Conservation (phyloP, 495 filamentous ascomycete species). For the Neurospora sp. region DNA sequence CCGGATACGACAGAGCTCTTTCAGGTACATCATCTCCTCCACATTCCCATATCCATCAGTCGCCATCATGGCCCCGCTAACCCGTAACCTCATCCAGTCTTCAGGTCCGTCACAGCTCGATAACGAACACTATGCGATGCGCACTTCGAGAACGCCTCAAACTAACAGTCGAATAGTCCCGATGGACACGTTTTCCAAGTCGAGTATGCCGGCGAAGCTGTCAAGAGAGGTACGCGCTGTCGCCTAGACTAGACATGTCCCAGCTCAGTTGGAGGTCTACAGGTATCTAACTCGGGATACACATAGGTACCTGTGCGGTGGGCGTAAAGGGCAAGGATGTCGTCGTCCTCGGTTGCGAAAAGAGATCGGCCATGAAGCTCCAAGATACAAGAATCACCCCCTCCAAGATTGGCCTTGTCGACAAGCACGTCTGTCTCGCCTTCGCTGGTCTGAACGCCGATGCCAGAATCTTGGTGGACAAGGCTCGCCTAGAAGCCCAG, state of each 20-base stretch:
- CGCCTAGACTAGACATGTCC: neutral
- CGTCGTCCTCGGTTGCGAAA: conserved; percentile 95
- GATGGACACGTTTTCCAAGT: conserved; percentile 99
- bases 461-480: conserved; percentile 93
- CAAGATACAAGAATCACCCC: conserved; percentile 99
- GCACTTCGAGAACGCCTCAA: neutral
- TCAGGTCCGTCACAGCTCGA: conserved; percentile 44
- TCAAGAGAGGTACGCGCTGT: conserved; percentile 71
- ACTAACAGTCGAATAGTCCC: conserved; percentile 48
- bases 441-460: conserved; percentile 97
- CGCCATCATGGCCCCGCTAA: conserved; percentile 25
- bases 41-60: neutral
- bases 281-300: neutral
- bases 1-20: conserved; percentile 89
- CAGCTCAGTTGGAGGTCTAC: neutral
- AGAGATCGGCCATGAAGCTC: conserved; percentile 96
- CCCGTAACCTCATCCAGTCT: conserved; percentile 39
- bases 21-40: conserved; percentile 55
- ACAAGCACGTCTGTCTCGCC: conserved; percentile 91
- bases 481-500: conserved; percentile 92
- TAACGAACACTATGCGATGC: neutral
- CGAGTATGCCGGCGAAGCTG: conserved; percentile 97
- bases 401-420: conserved; percentile 90
- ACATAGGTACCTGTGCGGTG: conserved; percentile 89
- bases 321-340: conserved; percentile 93